Evolutionary conservation across 176 grass and related monocot genomes (phyloP).

Genomic region (Ampelocalamus luodianensis): DNA sequence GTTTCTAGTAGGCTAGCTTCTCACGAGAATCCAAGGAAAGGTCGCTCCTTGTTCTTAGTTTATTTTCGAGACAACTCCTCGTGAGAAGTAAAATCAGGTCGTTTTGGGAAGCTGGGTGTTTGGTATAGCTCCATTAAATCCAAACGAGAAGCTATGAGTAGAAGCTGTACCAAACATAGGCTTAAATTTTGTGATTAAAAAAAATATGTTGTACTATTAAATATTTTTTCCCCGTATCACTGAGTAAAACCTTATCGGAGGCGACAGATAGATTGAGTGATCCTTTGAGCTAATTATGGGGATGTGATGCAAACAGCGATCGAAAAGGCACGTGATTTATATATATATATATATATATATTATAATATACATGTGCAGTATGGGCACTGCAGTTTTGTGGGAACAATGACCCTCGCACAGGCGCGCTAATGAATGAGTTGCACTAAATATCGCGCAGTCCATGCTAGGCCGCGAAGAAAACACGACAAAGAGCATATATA

Average conservation of each 20-base stretch:
- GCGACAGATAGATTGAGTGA: background rate
- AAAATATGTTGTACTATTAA: background rate
- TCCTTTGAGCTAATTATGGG: background rate
- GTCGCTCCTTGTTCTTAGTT: too few species aligned
- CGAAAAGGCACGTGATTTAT: background rate
- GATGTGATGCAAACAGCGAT: background rate
- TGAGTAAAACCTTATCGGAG: background rate
- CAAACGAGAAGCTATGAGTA: too few species aligned
- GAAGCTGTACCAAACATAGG: too few species aligned
- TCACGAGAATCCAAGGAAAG: too few species aligned
- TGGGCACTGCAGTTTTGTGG: background rate
- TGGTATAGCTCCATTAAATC: too few species aligned
- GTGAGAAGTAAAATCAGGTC: too few species aligned
- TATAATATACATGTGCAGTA: background rate
- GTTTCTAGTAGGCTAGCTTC: too few species aligned
- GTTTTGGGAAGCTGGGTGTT: too few species aligned
- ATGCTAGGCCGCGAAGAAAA: conserved; percentile 20
- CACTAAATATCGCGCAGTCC: conserved; percentile 22
- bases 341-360: too few species aligned
- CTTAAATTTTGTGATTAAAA: background rate
- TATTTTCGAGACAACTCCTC: too few species aligned
- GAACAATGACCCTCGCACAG: background rate
- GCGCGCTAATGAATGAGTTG: background rate
- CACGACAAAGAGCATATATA: conserved; percentile 24
- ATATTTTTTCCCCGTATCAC: background rate